Base-by-base conservation (phyloP, 2,329 filamentous ascomycete species). In the Akanthomyces dipterigenus region DNA sequence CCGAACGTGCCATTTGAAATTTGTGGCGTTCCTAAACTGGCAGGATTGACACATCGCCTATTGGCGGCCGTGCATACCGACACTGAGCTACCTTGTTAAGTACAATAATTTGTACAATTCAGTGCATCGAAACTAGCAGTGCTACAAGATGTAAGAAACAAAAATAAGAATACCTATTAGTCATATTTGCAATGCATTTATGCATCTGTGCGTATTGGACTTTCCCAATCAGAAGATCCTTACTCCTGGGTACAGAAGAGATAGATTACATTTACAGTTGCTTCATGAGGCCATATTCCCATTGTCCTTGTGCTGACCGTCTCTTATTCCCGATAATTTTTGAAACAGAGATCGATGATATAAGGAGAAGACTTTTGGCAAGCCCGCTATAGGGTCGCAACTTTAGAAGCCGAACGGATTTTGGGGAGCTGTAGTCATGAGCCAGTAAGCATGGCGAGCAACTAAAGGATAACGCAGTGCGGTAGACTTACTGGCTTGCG, bases 401-500 rank as follows among this genome's bases (percentile, higher is more conserved):
- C 6, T 61, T 70, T 67, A 80, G 65, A 83, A 83, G 24, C 80
- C 80, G 65, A 83, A 83, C 1, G 80, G 80, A 64, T 83, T 83
- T 64, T 82, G 73, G 14, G 80, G 80, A 34, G 80, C 80, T 82
- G 42, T 18, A 48, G 26, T 26, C 22, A 26, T 22, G n/a, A 4
- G 9, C 11, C 20, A 5, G 31, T 57, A 9, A 57, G 48, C 12
- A 24, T 42, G 18, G 7, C 22, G 7, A 8, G 5, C 26, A 26
- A 16, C 5, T 6, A 3, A 16, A 22, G 18, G 12, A 24, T 46
- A 7, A 5, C 22, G 5, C 34, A 28, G 1, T 24, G 5, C 5
- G 20, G 49, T 9, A 31, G 14, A 20, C 93, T 89, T 88, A 98
- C 93, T 99, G 70, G 95, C 95, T 85, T 96, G 90, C 57, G 90